A percentile compares a stretch with the other conserved stretches of the same genome.
Evolutionary conservation across 345 rosid species (phyloP).

Genomic region (Hibiscus trionum): DNA sequence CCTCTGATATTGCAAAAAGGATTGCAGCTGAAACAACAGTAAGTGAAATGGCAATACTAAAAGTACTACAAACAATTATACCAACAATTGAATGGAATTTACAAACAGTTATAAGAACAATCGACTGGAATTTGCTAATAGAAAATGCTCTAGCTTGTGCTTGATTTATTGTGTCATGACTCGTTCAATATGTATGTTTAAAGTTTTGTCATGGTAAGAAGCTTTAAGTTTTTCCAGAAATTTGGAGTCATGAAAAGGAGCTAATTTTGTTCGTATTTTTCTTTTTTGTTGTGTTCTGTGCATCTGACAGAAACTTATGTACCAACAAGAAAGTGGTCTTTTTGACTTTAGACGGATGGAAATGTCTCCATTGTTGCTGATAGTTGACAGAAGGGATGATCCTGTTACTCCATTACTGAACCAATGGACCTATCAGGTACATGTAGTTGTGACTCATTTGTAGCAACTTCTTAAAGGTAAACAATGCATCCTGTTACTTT

Average conservation of each 20-base stretch:
- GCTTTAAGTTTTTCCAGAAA: conserved; percentile 6
- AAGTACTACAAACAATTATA: background rate
- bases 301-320: conserved; percentile 79
- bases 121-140: background rate
- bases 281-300: background rate
- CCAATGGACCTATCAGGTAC: conserved; percentile 98
- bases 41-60: conserved; percentile 23
- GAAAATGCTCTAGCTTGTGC: background rate
- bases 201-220: conserved; percentile 1
- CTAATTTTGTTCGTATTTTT: conserved; percentile 1
- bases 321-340: conserved; percentile 95
- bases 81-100: too few relatives aligned
- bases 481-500: conserved; percentile 13
- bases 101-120: background rate
- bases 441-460: conserved; percentile 14
- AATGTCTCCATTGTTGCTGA: conserved; percentile 70
- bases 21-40: conserved; percentile 91
- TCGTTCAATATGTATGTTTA: background rate
- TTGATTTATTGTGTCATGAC: background rate
- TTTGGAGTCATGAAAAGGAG: background rate
- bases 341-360: conserved; percentile 94
- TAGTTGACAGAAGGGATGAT: conserved; percentile 94
- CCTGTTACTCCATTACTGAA: conserved; percentile 91
- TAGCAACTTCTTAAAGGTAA: conserved; percentile 4
- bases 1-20: conserved; percentile 93